These are phyloP conservation scores for Coniochaeta sp. DNA, from an alignment of 2,329 filamentous ascomycete species.

Conservation along the genomic window DNA sequence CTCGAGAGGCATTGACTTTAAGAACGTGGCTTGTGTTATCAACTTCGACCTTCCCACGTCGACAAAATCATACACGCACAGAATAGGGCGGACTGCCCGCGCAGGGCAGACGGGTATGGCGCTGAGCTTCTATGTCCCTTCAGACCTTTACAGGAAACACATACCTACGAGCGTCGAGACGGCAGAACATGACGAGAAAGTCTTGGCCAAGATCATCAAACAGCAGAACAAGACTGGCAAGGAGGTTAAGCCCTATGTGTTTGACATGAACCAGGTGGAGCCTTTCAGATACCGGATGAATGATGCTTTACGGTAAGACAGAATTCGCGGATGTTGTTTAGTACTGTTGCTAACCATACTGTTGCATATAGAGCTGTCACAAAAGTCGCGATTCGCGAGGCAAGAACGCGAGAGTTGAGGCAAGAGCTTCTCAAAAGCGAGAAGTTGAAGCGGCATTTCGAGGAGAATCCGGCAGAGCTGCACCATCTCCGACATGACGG, in stretches of 20 bases:
- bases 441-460: constrained; percentile 90
- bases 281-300: constrained; percentile 93
- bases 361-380: constrained; percentile 58
- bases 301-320: constrained; percentile 50
- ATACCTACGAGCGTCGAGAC: constrained; percentile 72
- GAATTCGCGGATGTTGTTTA: background rate
- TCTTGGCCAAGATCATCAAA: constrained; percentile 71
- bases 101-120: constrained; percentile 91
- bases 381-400: constrained; percentile 81
- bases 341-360: background rate
- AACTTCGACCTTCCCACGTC: constrained; percentile 93
- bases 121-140: constrained; percentile 87
- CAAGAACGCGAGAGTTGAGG: constrained; percentile 77
- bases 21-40: constrained; percentile 87
- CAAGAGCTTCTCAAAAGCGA: constrained; percentile 90
- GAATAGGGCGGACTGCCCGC: constrained; percentile 87
- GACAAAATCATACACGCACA: constrained; percentile 91
- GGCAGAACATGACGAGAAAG: constrained; percentile 75
- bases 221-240: constrained; percentile 72
- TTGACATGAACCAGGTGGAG: constrained; percentile 90
- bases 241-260: constrained; percentile 82
- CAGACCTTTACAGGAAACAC: constrained; percentile 78
- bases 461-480: constrained; percentile 89
- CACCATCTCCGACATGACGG: constrained; percentile 83
- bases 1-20: constrained; percentile 94